Evolutionary conservation across 306 rosid genomes (phyloP), one percentile per base, ranked within the genome.

Genomic region (Vigna reflexopilosa): DNA sequence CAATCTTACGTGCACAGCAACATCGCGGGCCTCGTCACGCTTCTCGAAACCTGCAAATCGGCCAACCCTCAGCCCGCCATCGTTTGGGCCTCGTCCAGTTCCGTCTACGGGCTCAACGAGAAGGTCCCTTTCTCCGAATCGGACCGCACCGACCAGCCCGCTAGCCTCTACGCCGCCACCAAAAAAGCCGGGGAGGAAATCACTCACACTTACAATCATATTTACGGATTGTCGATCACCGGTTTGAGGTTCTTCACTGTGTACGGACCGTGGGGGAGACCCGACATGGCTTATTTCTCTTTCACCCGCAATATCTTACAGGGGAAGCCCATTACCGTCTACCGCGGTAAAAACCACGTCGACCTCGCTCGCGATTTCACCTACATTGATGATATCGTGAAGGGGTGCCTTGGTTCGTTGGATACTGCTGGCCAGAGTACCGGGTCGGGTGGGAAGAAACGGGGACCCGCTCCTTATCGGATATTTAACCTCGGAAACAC

Each of bases 181-280:
- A 94, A 94, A 55, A 94, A 94, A n/a, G 98, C 96, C 45, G 97
- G 97, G 2, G 97, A 92, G 71, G 97, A 90, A 77, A 92, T 92
- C 50, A 92, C 96, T 1, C 97, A 92, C 84, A 86, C 93, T 0
- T 92, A 92, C 17, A 92, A 92, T 69, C 93, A 92, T 65, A 92
- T 91, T 11, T 91, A 94, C 76, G 98, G 97, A 1, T 28, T 94
- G 2, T 94, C 98, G 16, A 76, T 94, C 1, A 94, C 98, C 8
- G 97, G 97, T 5, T 81, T 94, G 52, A 64, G 98, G 20, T 94
- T 94, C 59, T 94, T 94, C 76, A 94, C 98, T 0, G 98, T 94
- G 0, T 94, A 94, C 49, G 97, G 98, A 4, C 97, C 98, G 0
- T 94, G 97, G 97, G 98, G 98, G 0, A 51, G 98, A 81, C 98